phyloP scores from a whole-genome alignment of 108 stramenopile species.

The Cyclostephanos invisitatus region DNA sequence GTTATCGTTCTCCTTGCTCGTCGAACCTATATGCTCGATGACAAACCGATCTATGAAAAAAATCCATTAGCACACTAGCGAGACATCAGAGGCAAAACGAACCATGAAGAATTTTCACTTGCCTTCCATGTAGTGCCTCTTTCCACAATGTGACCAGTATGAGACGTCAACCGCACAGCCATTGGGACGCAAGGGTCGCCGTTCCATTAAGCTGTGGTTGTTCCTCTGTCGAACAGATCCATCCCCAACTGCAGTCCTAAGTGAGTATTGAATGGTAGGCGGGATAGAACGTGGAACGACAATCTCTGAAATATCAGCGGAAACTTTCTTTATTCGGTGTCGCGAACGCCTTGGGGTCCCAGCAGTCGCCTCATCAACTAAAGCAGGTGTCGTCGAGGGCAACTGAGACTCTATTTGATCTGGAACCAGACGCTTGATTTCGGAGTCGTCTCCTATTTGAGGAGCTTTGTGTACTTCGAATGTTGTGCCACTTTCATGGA shows the following conservation, averaged over 20 bases:
- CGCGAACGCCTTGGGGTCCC: slow-evolving; percentile 13
- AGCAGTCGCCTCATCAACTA: not conserved
- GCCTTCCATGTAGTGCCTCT: slow-evolving; percentile 87
- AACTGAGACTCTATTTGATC: slow-evolving; percentile 1
- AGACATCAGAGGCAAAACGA: not conserved
- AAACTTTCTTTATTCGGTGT: slow-evolving; percentile 3
- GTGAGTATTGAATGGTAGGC: slow-evolving; percentile 59
- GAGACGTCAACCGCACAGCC: slow-evolving; percentile 67
- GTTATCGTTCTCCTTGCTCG: slow-evolving; percentile 36
- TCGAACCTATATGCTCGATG: slow-evolving; percentile 80
- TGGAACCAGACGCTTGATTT: not conserved
- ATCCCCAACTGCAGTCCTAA: slow-evolving; percentile 74
- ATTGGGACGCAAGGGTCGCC: slow-evolving; percentile 71
- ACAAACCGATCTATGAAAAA: slow-evolving; percentile 60
- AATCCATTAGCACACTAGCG: not conserved
- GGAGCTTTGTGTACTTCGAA: not conserved
- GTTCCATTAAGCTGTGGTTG: slow-evolving; percentile 67
- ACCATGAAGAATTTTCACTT: slow-evolving; percentile 43
- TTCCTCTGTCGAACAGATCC: slow-evolving; percentile 66
- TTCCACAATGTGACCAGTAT: slow-evolving; percentile 85
- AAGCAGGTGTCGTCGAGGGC: not conserved
- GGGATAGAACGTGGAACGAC: slow-evolving; percentile 46
- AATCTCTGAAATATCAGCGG: not conserved
- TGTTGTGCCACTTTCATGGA: slow-evolving; percentile 38
- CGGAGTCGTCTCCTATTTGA: not conserved